Conservation (phyloP, 2,329 filamentous ascomycete genomes). For the Neofusicoccum sp. region DNA sequence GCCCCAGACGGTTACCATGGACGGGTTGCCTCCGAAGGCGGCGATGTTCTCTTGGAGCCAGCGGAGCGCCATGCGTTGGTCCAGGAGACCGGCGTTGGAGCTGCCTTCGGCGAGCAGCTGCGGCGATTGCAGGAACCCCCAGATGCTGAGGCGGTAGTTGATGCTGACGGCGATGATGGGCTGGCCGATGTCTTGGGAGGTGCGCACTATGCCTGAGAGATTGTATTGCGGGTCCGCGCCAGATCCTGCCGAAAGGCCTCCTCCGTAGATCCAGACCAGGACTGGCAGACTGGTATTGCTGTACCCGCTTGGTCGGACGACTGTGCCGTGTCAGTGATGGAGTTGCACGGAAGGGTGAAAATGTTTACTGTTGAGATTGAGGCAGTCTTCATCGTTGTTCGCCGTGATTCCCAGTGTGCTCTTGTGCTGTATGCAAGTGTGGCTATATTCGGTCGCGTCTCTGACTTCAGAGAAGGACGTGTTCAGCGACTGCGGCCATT, state of each 20-base stretch:
- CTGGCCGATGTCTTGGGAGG: conserved; percentile 34
- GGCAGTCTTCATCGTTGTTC: conserved; percentile 49
- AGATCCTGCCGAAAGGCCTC: conserved; percentile 25
- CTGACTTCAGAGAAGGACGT: conserved; percentile 43
- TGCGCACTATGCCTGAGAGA: conserved; percentile 34
- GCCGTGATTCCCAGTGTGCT: conserved; percentile 9
- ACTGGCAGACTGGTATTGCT: conserved; percentile 33
- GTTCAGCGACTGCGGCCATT: conserved; percentile 25
- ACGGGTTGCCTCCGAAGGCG: conserved; percentile 45
- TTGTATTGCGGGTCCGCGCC: conserved; percentile 27
- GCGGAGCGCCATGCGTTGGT: conserved; percentile 42
- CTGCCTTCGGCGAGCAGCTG: conserved; percentile 51
- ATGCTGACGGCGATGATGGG: conserved; percentile 62
- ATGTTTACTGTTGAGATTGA: conserved; percentile 38
- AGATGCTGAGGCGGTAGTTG: conserved; percentile 61
- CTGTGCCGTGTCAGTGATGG: conserved; percentile 55
- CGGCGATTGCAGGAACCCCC: conserved; percentile 65
- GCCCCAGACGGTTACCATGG: conserved; percentile 43
- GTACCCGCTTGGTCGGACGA: conserved; percentile 45
- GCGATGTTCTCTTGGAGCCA: conserved; percentile 49
- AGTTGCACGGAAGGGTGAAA: conserved; percentile 62
- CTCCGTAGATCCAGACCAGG: conserved; percentile 24
- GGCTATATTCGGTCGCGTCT: conserved; percentile 44
- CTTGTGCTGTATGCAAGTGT: conserved; percentile 47
- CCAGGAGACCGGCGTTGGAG: conserved; percentile 45